A percentile compares a stretch with the other conserved stretches of the same genome.
phyloP scores from a whole-genome alignment of 2,329 filamentous ascomycete species.

The Tolypocladium paradoxum region DNA sequence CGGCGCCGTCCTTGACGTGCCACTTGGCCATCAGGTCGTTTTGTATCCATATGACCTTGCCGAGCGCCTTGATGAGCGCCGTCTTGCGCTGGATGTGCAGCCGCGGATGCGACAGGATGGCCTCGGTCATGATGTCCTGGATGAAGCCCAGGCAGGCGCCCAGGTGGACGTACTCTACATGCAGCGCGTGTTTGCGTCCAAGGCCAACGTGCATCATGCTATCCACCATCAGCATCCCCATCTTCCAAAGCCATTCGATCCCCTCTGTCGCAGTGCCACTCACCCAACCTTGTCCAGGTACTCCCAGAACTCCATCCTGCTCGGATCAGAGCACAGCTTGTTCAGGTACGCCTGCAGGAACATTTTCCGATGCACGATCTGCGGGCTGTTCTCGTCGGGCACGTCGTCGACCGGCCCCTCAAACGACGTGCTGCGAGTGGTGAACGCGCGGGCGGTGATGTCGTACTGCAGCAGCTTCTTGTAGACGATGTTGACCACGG shows the following conservation, averaged over 20 bases:
- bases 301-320: constrained; percentile 69
- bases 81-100: constrained; percentile 59
- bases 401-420: constrained; percentile 56
- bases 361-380: constrained; percentile 68
- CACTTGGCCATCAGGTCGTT: constrained; percentile 80
- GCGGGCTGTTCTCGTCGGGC: constrained; percentile 57
- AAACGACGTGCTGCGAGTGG: constrained; percentile 50
- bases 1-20: constrained; percentile 61
- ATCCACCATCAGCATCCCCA: constrained; percentile 1
- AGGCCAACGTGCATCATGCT: constrained; percentile 74
- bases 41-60: constrained; percentile 80
- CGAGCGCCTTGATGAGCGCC: constrained; percentile 62
- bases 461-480: constrained; percentile 71
- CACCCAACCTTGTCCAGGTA: constrained; percentile 76
- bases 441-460: constrained; percentile 70
- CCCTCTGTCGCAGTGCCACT: constrained; percentile 16
- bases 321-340: constrained; percentile 64
- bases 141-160: constrained; percentile 63
- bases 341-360: constrained; percentile 66
- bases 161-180: constrained; percentile 74
- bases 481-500: constrained; percentile 77
- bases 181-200: constrained; percentile 59
- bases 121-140: constrained; percentile 67
- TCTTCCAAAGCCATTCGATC: neutral
- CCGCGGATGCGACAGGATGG: constrained; percentile 60